Percentiles rank a stretch among this genome's conserved stretches.
Evolutionary conservation across 164 flowering plant genomes (phyloP).

Genomic region (Dillenia suffruticosa): DNA sequence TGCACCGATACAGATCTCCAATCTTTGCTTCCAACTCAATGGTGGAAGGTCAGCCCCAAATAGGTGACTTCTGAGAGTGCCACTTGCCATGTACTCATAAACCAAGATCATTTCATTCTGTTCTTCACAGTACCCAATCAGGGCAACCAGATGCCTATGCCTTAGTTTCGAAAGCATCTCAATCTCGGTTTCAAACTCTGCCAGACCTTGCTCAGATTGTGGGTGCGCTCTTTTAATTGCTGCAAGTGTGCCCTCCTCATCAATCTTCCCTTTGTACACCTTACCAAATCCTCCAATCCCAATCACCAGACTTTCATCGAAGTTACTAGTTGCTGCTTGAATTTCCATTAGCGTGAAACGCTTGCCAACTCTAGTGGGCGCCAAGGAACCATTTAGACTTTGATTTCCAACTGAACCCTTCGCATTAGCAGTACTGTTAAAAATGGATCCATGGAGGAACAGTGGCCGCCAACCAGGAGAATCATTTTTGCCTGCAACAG

Average conservation of each 20-base stretch:
- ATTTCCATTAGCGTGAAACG: constrained; percentile 60
- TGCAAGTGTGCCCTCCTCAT: constrained; percentile 35
- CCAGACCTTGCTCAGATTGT: constrained; percentile 62
- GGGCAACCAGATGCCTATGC: constrained; percentile 67
- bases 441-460: constrained; percentile 28
- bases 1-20: constrained; percentile 64
- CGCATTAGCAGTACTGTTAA: constrained; percentile 36
- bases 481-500: constrained; percentile 22
- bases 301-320: constrained; percentile 62
- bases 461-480: constrained; percentile 53
- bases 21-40: constrained; percentile 60
- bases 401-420: constrained; percentile 23
- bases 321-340: constrained; percentile 58
- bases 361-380: constrained; percentile 45
- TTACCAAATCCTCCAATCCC: constrained; percentile 82
- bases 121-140: constrained; percentile 77
- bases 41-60: constrained; percentile 53
- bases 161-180: constrained; percentile 76
- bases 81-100: constrained; percentile 76
- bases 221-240: constrained; percentile 73
- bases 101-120: constrained; percentile 72
- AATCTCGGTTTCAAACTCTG: constrained; percentile 70
- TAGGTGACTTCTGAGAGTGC: constrained; percentile 67
- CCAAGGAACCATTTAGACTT: constrained; percentile 26
- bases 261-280: constrained; percentile 66